Evolutionary conservation across 2,329 filamentous ascomycete genomes (phyloP), one percentile per base, ranked within the genome.

Genomic region (Epichloe sylvatica): DNA sequence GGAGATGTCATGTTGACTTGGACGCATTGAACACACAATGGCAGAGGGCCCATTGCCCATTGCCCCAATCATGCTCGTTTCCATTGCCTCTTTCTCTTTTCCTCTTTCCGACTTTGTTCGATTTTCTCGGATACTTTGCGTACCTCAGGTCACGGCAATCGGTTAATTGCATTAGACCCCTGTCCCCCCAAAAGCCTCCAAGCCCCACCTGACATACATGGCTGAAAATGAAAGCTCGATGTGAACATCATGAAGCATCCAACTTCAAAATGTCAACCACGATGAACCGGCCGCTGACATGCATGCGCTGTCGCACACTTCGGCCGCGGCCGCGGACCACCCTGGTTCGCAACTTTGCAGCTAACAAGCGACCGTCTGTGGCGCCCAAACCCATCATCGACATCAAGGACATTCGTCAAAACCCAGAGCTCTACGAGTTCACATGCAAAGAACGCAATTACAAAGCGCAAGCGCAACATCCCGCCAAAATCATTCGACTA

Each of bases 361-460:
- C 63, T 44, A 49, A 52, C 42, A 65, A 63, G 51, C 75, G 82
- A 38, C 84, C 85, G 4, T 73, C 84, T 2, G 82, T 77, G 47
- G 89, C 86, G 13, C 89, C 88, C 11, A 91, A 87, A 63, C 80
- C 86, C 25, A 77, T 77, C 44, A 76, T 94, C 56, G 85, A 96
- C 69, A 76, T 94, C 62, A 91, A 87, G 65, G 84, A 92, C 69
- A 95, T 98, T 64, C 89, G 90, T 51, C 78, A 88, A 61, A 86
- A 94, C 66, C 80, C 85, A 15, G 78, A 83, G 13, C 75, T 94
- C 15, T 86, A 96, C 71, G 77, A 84, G 57, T 74, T 83, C 56
- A 97, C 94, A 62, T 94, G 87, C 67, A 64, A 84, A 52, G 83
- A 89, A 56, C 81, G 92, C 57, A 96, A 96, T 65, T 96, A 96